Conservation (phyloP, 2,329 filamentous ascomycete species). For the Pseudogymnoascus sp. region DNA sequence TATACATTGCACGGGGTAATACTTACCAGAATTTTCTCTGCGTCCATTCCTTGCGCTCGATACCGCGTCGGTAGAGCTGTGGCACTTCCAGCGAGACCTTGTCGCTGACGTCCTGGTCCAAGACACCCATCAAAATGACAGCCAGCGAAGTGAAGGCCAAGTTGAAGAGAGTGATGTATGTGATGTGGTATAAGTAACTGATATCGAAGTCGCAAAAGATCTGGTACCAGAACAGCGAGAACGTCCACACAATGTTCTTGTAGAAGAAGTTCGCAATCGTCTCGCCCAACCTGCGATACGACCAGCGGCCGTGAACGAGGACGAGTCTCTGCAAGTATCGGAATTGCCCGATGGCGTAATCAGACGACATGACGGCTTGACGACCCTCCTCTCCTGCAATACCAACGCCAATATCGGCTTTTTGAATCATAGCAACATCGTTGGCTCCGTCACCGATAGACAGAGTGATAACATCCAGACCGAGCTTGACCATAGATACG, state of each 20-base stretch:
- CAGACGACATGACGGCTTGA: slow-evolving; percentile 91
- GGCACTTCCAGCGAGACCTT: slow-evolving; percentile 89
- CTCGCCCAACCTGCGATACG: slow-evolving; percentile 85
- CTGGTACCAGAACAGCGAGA: slow-evolving; percentile 95
- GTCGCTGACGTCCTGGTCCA: slow-evolving; percentile 95
- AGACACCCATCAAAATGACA: slow-evolving; percentile 88
- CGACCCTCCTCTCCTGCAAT: slow-evolving; percentile 89
- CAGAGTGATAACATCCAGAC: slow-evolving; percentile 90
- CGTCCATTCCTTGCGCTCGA: slow-evolving; percentile 94
- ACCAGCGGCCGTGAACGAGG: slow-evolving; percentile 88
- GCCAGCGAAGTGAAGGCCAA: slow-evolving; percentile 92
- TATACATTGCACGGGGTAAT: background rate
- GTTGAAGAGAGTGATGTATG: slow-evolving; percentile 95
- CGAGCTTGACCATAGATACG: slow-evolving; percentile 88
- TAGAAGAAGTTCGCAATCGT: slow-evolving; percentile 99
- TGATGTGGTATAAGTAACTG: slow-evolving; percentile 95
- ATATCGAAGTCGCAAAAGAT: slow-evolving; percentile 94
- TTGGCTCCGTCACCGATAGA: slow-evolving; percentile 92
- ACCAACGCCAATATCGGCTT: slow-evolving; percentile 88
- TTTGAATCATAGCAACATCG: slow-evolving; percentile 96
- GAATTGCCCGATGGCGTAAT: slow-evolving; percentile 93
- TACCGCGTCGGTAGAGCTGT: slow-evolving; percentile 89
- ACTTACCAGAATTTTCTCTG: slow-evolving; percentile 90
- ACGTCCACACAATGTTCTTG: slow-evolving; percentile 99
- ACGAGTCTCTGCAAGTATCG: slow-evolving; percentile 77